Evolutionary conservation across 2,329 filamentous ascomycete genomes (phyloP), one percentile per base, ranked within the genome.

Genomic region (Microascus cirrosus): DNA sequence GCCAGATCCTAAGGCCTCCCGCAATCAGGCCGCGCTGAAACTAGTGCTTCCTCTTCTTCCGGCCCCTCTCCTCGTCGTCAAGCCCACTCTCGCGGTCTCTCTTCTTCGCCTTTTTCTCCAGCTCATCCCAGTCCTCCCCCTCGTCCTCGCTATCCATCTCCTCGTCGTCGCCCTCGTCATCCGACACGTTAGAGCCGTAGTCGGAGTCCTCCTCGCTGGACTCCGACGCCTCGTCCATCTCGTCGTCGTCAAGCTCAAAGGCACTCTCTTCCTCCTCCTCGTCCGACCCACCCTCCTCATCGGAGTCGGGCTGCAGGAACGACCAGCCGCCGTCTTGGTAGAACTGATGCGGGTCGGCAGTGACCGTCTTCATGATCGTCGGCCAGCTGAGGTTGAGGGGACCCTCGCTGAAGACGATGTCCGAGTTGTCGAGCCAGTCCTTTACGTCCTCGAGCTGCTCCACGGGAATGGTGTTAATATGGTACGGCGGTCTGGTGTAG

Each of bases 321-420:
- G 84, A 87, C 94, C 94, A 99, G 53, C 94, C 94, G 35, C 95
- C 94, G 62, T 97, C 93, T 3, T 81, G 83, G 72, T 96, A 99
- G 83, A 99, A 99, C 65, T 87, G 84, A 69, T 99, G 93, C 2
- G 94, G 90, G 69, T 99, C 92, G 39, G 88, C 86, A 22, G 89
- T 93, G 28, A 99, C 92, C 0, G 94, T 99, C 80, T 99, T 99
- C 91, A 99, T 99, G 69, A 99, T 99, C 18, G 92, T 96, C 12
- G 89, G 88, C 94, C 94, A 99, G 79, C 97, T 97, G 59, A 99
- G 80, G 75, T 99, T 99, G 64, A 99, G 84, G 1, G 93, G 94
- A 59, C 94, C 94, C 72, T 99, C 95, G 13, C 85, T 89, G 76
- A 86, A 97, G 20, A 94, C 86, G 67, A 99, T 95, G 68, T 99